Evolutionary conservation across 2,329 filamentous ascomycete genomes (phyloP).

Genomic region (Epichloe sp.): DNA sequence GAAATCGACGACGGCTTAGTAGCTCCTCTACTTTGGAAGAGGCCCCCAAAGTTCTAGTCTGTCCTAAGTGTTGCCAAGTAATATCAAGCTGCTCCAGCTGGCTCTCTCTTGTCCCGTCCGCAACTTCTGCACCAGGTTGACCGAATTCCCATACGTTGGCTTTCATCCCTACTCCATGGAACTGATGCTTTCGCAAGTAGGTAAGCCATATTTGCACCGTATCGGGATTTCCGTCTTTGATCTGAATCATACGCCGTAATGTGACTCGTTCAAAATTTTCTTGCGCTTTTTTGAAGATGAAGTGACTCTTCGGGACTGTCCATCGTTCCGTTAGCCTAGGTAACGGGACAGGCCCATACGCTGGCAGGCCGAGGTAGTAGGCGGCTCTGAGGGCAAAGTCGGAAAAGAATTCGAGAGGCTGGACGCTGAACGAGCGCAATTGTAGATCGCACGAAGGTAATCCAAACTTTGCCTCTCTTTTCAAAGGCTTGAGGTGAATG

Average conservation of each 20-base stretch:
- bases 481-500: constrained; percentile 73
- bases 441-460: constrained; percentile 85
- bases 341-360: constrained; percentile 72
- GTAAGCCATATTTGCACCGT: constrained; percentile 85
- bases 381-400: constrained; percentile 92
- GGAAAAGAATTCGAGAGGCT: constrained; percentile 84
- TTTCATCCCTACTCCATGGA: constrained; percentile 97
- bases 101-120: constrained; percentile 13
- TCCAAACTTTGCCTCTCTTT: constrained; percentile 58
- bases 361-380: constrained; percentile 82
- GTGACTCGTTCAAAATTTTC: constrained; percentile 97
- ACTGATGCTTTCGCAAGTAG: constrained; percentile 82
- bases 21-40: constrained; percentile 45
- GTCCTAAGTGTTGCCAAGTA: constrained; percentile 43
- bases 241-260: constrained; percentile 72
- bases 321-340: constrained; percentile 82
- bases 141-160: constrained; percentile 91
- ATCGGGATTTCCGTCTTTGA: constrained; percentile 82
- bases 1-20: constrained; percentile 38
- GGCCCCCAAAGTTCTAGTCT: constrained; percentile 35
- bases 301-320: constrained; percentile 81
- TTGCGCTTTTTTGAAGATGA: constrained; percentile 94
- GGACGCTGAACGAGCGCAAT: constrained; percentile 77
- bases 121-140: constrained; percentile 38
- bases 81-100: constrained; percentile 25